Percentiles rank a stretch among this genome's conserved stretches.
These are phyloP conservation scores for Nothophaeocryptopus gaeumannii DNA, from an alignment of 2,329 filamentous ascomycete species.

Conservation along the genomic window DNA sequence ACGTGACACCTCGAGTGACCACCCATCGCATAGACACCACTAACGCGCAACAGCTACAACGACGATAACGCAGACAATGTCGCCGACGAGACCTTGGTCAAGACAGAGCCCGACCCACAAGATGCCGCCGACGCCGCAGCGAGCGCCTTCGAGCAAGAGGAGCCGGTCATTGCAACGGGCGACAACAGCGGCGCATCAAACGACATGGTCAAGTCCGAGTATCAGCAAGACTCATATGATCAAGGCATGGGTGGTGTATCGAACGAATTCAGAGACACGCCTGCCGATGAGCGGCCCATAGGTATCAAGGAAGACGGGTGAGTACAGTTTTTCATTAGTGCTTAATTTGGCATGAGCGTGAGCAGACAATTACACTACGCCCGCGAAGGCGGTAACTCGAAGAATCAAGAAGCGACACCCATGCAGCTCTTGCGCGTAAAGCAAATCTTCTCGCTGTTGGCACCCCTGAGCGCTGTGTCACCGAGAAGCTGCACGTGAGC, in stretches of 20 bases:
- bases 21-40: neutral
- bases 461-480: no score
- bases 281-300: constrained; percentile 50
- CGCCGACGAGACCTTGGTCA: constrained; percentile 14
- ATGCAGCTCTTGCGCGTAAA: no score
- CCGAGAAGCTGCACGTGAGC: no score
- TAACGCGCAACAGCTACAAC: constrained; percentile 31
- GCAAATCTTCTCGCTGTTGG: no score
- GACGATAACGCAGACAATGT: constrained; percentile 62
- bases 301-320: constrained; percentile 91
- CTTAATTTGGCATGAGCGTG: constrained; percentile 13
- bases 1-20: constrained; percentile 39
- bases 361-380: constrained; percentile 3
- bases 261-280: constrained; percentile 31
- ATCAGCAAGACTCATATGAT: constrained; percentile 23
- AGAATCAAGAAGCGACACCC: no score
- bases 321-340: constrained; percentile 43
- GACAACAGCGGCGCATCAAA: constrained; percentile 7
- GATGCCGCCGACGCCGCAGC: constrained; percentile 14
- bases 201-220: constrained; percentile 23
- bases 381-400: neutral
- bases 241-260: constrained; percentile 30
- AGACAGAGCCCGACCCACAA: constrained; percentile 22
- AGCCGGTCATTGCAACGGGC: constrained; percentile 18
- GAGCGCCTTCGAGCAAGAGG: constrained; percentile 2